Percentiles rank a stretch among this genome's conserved stretches.
phyloP scores from a whole-genome alignment of 441 rosid species.

The California macrophylla region DNA sequence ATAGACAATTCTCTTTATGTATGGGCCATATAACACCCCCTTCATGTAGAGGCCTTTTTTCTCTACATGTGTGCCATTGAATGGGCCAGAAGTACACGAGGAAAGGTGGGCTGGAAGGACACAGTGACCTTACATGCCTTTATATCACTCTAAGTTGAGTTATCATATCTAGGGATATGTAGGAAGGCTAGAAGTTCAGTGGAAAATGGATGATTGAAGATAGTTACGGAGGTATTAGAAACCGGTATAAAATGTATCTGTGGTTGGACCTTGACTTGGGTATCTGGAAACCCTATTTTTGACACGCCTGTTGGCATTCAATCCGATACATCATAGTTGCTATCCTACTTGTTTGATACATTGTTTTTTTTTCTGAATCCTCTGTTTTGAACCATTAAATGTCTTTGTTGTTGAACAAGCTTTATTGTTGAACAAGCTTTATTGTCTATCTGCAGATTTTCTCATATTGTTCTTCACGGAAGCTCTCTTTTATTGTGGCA shows the following conservation, averaged over 20 bases:
- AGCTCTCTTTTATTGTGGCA: slow-evolving; percentile 87
- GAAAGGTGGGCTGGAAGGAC: not conserved
- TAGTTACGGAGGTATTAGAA: not conserved
- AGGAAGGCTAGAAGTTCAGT: not conserved
- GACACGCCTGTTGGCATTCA: not conserved
- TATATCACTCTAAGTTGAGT: not conserved
- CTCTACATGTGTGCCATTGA: no score
- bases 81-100: not conserved
- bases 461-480: slow-evolving; percentile 92
- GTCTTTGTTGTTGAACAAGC: not conserved
- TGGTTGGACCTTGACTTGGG: not conserved
- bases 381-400: slow-evolving; percentile 5
- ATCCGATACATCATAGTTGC: not conserved
- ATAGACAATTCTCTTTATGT: no score
- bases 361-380: not conserved
- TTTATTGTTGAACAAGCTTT: no score
- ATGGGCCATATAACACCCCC: no score
- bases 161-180: not conserved
- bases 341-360: not conserved
- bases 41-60: no score
- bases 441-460: slow-evolving; percentile 57
- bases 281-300: not conserved
- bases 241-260: not conserved
- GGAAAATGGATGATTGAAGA: not conserved
- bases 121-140: no score